These are phyloP conservation scores for Trichoderma erinaceum DNA, from an alignment of 495 filamentous ascomycete species.

Conservation along the genomic window DNA sequence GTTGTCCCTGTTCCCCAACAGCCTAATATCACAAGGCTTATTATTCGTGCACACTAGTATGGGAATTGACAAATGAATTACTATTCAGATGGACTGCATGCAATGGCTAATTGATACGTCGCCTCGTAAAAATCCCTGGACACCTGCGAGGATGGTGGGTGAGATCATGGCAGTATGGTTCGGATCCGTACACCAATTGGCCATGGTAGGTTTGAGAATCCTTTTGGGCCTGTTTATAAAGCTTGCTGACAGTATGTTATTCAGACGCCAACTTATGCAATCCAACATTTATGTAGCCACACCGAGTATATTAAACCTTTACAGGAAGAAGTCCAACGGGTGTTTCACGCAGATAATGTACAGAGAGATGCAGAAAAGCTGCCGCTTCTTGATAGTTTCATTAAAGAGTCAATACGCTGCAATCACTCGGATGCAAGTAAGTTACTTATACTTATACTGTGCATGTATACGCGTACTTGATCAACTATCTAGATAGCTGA, in stretches of 20 bases:
- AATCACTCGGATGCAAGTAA: neutral
- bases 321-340: neutral
- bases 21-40: no score
- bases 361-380: slow-evolving; percentile 8
- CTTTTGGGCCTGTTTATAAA: neutral
- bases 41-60: neutral
- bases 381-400: slow-evolving; percentile 33
- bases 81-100: slow-evolving; percentile 27
- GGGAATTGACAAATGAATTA: slow-evolving; percentile 12
- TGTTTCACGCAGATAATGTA: neutral
- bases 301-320: neutral
- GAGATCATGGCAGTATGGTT: slow-evolving; percentile 31
- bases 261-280: neutral
- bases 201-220: slow-evolving; percentile 20
- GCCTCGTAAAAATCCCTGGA: slow-evolving; percentile 20
- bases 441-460: neutral
- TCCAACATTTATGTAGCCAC: neutral
- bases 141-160: slow-evolving; percentile 21
- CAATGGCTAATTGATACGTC: slow-evolving; percentile 35
- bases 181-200: slow-evolving; percentile 22
- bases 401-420: slow-evolving; percentile 28
- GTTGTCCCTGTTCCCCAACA: no score
- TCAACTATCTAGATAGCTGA: neutral
- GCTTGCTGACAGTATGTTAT: neutral
- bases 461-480: neutral